Evolutionary conservation across 306 rosid species (phyloP), one percentile per base, ranked within the genome.

Genomic region (Canavalia gladiata): DNA sequence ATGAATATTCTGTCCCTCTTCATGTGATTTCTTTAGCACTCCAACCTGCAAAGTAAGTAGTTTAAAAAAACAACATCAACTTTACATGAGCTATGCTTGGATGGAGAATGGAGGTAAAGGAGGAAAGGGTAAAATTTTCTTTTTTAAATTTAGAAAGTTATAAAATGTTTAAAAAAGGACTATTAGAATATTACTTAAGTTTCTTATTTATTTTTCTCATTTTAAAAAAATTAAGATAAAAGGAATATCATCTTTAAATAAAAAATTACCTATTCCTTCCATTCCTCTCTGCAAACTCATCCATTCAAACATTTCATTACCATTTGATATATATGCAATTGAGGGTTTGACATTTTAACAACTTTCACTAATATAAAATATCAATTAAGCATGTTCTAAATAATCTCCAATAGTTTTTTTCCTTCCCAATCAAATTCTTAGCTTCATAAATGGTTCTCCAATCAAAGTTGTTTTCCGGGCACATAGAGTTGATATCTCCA

Each of bases 1-100:
- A 28, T 63, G 76, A 71, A 55, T 30, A 30, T 54, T 51, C 6
- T 75, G 76, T 66, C 80, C 75, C 11, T 75, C 82, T 43, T 72
- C 49, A 52, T 43, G 1, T 68, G 76, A 75, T n/a, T 75, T 37
- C 18, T 60, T 3, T 10, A 46, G 56, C 65, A 75, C 7, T 63
- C 28, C 79, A 75, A 54, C 66, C 87, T 84, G 47, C 2, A n/a
- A 69, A 35, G n/a, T 45, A 62, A 68, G 18, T n/a, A 43, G 3
- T 57, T 8, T 18, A 18, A 18, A 18, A 3, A 30, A n/a, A 67
- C 31, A 73, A 4, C 60, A 52, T 42, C 62, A 56, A 8, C 59
- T 7, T 18, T 18, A 18, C 25, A 18, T 18, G 25, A 18, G 25
- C 25, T 18, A 5, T 57, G 18, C 8, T 13, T 9, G 8, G 65